Percentiles rank a stretch among this genome's conserved stretches.
phyloP scores from a whole-genome alignment of 352 stramenopile species.

The Blastocystis sp. region DNA sequence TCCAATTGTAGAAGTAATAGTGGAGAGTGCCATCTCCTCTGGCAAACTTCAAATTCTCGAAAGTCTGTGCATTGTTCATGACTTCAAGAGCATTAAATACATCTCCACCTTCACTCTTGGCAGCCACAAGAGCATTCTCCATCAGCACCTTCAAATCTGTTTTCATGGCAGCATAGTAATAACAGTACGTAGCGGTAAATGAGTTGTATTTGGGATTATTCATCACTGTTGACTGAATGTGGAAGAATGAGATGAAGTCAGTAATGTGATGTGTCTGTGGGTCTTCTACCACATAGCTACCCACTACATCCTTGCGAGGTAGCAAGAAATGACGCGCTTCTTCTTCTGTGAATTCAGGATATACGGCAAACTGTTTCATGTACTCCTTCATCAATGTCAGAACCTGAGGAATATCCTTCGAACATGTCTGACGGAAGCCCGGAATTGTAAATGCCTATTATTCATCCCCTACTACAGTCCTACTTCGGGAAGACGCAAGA shows the following conservation, averaged over 20 bases:
- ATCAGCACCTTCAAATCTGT: constrained; percentile 73
- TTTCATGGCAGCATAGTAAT: constrained; percentile 85
- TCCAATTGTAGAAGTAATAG: constrained; percentile 91
- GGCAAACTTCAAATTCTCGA: constrained; percentile 81
- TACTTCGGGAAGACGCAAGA: constrained; percentile 75
- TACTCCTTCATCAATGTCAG: constrained; percentile 73
- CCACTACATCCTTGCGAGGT: constrained; percentile 85
- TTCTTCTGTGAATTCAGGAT: constrained; percentile 74
- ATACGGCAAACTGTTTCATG: constrained; percentile 77
- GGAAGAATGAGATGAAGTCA: constrained; percentile 91
- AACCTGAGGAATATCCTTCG: constrained; percentile 71
- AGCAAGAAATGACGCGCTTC: constrained; percentile 95
- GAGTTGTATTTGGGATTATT: constrained; percentile 85
- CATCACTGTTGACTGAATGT: constrained; percentile 89
- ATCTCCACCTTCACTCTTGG: constrained; percentile 73
- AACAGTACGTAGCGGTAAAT: constrained; percentile 94
- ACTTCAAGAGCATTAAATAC: constrained; percentile 86
- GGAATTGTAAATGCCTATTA: constrained; percentile 64
- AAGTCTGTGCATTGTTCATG: constrained; percentile 79
- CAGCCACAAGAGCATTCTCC: constrained; percentile 77
- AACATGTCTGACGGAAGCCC: constrained; percentile 70
- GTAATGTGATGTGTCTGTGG: constrained; percentile 73
- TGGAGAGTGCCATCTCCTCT: constrained; percentile 82
- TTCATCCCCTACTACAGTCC: background rate
- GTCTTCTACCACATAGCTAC: constrained; percentile 77